phyloP scores from a whole-genome alignment of 768 basidiomycete species.

The Wakefieldia striispora region DNA sequence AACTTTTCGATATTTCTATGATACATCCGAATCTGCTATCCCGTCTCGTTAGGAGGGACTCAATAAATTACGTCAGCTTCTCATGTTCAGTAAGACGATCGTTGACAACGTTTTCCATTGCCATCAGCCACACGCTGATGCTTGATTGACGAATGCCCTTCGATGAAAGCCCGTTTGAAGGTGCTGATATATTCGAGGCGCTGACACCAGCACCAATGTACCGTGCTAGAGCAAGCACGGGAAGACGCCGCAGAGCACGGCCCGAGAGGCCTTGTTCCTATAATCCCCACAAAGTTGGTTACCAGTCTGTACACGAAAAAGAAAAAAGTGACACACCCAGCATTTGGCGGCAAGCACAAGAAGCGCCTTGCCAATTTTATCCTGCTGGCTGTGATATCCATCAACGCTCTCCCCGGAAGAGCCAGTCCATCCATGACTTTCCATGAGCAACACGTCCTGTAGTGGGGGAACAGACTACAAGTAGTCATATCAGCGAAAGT shows the following conservation, averaged over 20 bases:
- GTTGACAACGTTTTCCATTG: conserved; percentile 75
- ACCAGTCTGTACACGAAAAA: not conserved
- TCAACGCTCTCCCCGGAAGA: conserved; percentile 7
- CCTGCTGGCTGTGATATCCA: conserved; percentile 47
- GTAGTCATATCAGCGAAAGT: conserved; percentile 1
- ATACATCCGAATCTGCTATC: not conserved
- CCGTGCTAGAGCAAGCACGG: conserved; percentile 86
- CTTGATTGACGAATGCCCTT: conserved; percentile 21
- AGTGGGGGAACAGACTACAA: conserved; percentile 61
- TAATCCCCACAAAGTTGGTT: not conserved
- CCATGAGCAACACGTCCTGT: conserved; percentile 42
- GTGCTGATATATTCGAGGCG: conserved; percentile 13
- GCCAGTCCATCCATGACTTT: conserved; percentile 11
- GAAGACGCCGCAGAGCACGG: conserved; percentile 86
- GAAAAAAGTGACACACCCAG: conserved; percentile 50
- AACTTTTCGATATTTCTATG: not conserved
- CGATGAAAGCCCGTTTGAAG: conserved; percentile 4
- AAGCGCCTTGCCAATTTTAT: conserved; percentile 55
- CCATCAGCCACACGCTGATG: conserved; percentile 77
- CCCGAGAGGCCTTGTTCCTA: conserved; percentile 86
- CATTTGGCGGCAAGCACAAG: conserved; percentile 73
- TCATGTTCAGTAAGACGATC: conserved; percentile 54
- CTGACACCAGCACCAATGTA: conserved; percentile 59
- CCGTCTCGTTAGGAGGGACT: not conserved
- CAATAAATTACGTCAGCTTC: conserved; percentile 36